Evolutionary conservation across 225 moss, liverwort and hornwort species (phyloP).

Genomic region (Climacium dendroides): DNA sequence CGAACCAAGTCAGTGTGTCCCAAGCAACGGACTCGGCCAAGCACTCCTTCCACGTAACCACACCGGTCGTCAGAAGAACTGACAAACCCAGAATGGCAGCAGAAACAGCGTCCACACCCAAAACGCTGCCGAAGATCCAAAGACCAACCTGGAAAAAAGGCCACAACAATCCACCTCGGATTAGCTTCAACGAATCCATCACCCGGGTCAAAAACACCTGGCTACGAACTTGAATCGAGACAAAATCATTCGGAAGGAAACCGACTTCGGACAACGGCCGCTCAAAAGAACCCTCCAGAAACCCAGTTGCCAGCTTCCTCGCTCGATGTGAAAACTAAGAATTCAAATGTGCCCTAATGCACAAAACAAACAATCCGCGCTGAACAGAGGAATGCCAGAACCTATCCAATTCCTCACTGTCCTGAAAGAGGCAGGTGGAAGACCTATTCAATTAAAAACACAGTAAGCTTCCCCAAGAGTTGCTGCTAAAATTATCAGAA

Average conservation of each 20-base stretch:
- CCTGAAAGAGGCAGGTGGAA: no score
- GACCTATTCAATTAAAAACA: background rate
- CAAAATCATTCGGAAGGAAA: background rate
- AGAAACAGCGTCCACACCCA: constrained; percentile 83
- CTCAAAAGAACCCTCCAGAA: background rate
- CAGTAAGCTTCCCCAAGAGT: no score
- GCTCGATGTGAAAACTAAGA: background rate
- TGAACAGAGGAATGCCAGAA: background rate
- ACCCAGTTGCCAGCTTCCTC: background rate
- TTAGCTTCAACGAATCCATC: background rate
- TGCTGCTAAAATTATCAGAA: no score
- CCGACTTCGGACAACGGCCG: background rate
- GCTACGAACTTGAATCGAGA: background rate
- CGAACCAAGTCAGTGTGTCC: constrained; percentile 98
- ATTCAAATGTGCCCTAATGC: background rate
- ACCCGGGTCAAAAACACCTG: background rate
- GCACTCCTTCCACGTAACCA: constrained; percentile 99
- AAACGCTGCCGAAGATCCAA: constrained; percentile 70
- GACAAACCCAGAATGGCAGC: constrained; percentile 92
- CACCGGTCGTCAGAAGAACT: constrained; percentile 74
- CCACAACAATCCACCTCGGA: background rate
- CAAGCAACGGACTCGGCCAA: constrained; percentile 85
- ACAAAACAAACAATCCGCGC: background rate
- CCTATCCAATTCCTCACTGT: no score
- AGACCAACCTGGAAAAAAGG: constrained; percentile 53